Evolutionary conservation across 2,329 filamentous ascomycete species (phyloP), one percentile per base, ranked within the genome.

Genomic region (Chaetomiaceae sp.): DNA sequence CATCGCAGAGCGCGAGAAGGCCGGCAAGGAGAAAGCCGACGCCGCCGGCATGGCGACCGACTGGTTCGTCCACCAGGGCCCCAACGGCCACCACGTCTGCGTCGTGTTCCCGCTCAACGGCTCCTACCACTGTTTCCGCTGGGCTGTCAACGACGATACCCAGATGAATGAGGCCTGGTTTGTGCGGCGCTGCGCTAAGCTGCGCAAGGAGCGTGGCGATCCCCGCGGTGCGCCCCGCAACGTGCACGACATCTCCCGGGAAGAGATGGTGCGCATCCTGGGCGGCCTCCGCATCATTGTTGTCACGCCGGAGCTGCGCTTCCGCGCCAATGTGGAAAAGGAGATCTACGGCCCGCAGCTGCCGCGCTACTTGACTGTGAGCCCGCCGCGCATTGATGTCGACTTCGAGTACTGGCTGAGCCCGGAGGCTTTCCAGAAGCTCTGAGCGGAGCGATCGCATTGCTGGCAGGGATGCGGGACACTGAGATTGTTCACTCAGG

Each of bases 211-310:
- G 3, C 14, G 19, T 10, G 30, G 30, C 19, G n/a, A n/a, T n/a
- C 17, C 6, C 11, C 2, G 22, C 22, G 9, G 22, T 9, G 19
- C 8, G 26, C 30, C 19, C 15, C 11, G 10, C 11, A 38, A 14
- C 22, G 41, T 41, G 9, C 43, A 46, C 11, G 38, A 22, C 12
- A 46, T 46, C 14, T n/a, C 2, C 12, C 22, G 14, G 12, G 8
- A 20, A 17, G 43, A 41, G 37, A 46, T 46, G 37, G 5, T 46
- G 8, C 12, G 15, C 1, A 41, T 46, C 8, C 10, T 46, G 37
- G 43, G 37, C 10, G 20, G 37, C 2, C 29, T 24, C 4, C 7
- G 14, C 7, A 2, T 34, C n/a, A 9, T 46, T 6, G 1, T 14
- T 14, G 22, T 37, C 6, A 10, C 11, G 1, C 26, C 15, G 4